A percentile compares a stretch with the other conserved stretches of the same genome.
Evolutionary conservation across 306 rosid genomes (phyloP).

Genomic region (Sphenostylis stenocarpa): DNA sequence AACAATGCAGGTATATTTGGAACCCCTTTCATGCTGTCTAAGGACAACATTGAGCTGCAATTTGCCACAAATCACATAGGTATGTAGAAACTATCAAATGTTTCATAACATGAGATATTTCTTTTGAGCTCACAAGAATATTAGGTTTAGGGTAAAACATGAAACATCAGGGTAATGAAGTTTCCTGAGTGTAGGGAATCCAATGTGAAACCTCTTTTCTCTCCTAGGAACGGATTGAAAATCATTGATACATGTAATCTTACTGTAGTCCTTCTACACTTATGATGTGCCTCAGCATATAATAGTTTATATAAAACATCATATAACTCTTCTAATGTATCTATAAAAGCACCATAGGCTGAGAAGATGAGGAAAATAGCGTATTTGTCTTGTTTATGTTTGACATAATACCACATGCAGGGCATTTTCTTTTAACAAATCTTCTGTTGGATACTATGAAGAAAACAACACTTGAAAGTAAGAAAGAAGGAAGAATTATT

Average conservation of each 20-base stretch:
- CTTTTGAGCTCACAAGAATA: not conserved
- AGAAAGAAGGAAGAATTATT: slow-evolving; percentile 6
- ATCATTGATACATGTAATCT: not conserved
- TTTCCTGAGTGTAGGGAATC: not conserved
- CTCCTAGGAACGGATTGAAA: not conserved
- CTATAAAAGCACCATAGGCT: not conserved
- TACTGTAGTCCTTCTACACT: not conserved
- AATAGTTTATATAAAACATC: not conserved
- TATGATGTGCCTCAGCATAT: not conserved
- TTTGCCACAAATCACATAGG: slow-evolving; percentile 79
- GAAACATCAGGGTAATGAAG: not conserved
- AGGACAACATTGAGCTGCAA: slow-evolving; percentile 70
- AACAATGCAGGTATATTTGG: slow-evolving; percentile 85
- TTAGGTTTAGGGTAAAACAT: not conserved
- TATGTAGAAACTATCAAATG: slow-evolving; percentile 1
- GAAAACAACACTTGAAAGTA: not conserved
- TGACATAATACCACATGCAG: not conserved
- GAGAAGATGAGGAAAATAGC: not conserved
- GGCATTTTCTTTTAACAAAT: slow-evolving; percentile 7
- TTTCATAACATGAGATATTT: not conserved
- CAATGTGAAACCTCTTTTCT: not conserved
- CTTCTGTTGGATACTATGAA: not conserved
- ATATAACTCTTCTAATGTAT: not conserved
- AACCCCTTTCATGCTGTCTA: slow-evolving; percentile 61
- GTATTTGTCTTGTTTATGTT: not conserved